Percentiles rank a stretch among this genome's conserved stretches.
Evolutionary conservation across 1,139 yeast genomes (phyloP).

Genomic region (Ogataea hybrid): DNA sequence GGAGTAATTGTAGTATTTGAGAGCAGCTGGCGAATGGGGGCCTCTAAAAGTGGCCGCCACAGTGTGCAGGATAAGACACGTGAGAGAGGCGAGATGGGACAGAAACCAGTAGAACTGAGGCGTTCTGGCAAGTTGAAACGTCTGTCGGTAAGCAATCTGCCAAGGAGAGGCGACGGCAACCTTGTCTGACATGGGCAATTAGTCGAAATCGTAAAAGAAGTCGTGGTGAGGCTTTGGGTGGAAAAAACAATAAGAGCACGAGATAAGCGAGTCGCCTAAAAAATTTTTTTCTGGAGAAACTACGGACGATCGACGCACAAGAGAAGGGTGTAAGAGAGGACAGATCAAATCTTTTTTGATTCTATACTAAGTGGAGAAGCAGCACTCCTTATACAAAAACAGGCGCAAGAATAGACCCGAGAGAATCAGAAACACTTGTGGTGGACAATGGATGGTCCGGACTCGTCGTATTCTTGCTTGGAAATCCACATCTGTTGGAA

Average conservation of each 20-base stretch:
- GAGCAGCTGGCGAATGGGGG: conserved; percentile 28
- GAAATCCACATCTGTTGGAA: conserved; percentile 99
- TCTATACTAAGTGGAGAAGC: conserved; percentile 12
- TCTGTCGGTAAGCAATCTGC: conserved; percentile 6
- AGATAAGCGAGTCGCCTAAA: conserved; percentile 9
- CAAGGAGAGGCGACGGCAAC: conserved; percentile 2
- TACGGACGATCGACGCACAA: conserved; percentile 5
- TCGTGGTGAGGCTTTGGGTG: neutral
- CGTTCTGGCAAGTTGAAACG: conserved; percentile 29
- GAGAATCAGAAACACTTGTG: conserved; percentile 94
- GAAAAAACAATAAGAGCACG: conserved; percentile 5
- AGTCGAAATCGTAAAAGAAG: neutral
- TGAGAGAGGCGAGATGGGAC: conserved; percentile 44
- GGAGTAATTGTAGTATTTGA: conserved; percentile 39
- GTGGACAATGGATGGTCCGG: conserved; percentile 99
- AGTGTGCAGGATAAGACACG: conserved; percentile 36
- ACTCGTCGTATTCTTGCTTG: conserved; percentile 99
- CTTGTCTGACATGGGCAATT: conserved; percentile 3
- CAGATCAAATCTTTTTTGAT: conserved; percentile 9
- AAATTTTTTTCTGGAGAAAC: conserved; percentile 1
- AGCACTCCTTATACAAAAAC: conserved; percentile 10
- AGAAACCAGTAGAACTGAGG: conserved; percentile 56
- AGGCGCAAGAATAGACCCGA: conserved; percentile 18
- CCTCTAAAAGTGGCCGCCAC: conserved; percentile 37
- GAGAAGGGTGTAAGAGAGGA: neutral